These are phyloP conservation scores for Mycena sp. DNA, from an alignment of 1,284 basidiomycete genomes.

Conservation along the genomic window DNA sequence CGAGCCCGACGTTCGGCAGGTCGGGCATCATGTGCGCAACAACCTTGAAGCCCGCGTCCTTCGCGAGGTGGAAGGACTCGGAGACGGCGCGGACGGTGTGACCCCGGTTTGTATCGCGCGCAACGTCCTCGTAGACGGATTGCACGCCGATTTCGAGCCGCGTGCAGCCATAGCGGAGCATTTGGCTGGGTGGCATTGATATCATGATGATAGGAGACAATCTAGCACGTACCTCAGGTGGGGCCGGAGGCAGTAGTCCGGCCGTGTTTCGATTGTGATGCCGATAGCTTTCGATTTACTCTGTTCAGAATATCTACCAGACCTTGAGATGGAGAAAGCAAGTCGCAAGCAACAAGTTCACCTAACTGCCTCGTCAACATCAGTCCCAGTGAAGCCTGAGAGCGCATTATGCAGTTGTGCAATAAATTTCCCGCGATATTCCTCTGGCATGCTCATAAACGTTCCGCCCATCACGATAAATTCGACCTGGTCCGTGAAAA, in stretches of 20 bases:
- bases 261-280: slow-evolving; percentile 98
- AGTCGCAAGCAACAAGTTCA: slow-evolving; percentile 41
- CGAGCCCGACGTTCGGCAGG: slow-evolving; percentile 96
- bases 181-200: slow-evolving; percentile 71
- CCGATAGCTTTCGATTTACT: slow-evolving; percentile 99
- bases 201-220: slow-evolving; percentile 6
- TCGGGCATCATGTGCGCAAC: slow-evolving; percentile 99
- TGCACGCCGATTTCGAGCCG: slow-evolving; percentile 98
- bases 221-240: slow-evolving; percentile 77
- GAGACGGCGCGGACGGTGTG: slow-evolving; percentile 98
- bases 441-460: slow-evolving; percentile 99
- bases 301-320: slow-evolving; percentile 87
- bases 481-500: slow-evolving; percentile 75
- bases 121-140: slow-evolving; percentile 99
- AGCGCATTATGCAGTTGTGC: slow-evolving; percentile 98
- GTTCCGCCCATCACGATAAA: slow-evolving; percentile 99
- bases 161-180: slow-evolving; percentile 99
- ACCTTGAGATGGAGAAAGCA: neutral
- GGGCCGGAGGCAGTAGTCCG: slow-evolving; percentile 97
- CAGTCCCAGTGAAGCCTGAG: slow-evolving; percentile 92
- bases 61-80: slow-evolving; percentile 98
- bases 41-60: slow-evolving; percentile 99
- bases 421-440: slow-evolving; percentile 93
- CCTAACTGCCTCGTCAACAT: slow-evolving; percentile 98
- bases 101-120: slow-evolving; percentile 96